phyloP scores from a whole-genome alignment of 2,329 filamentous ascomycete species.

The Nigrospora osmanthi region DNA sequence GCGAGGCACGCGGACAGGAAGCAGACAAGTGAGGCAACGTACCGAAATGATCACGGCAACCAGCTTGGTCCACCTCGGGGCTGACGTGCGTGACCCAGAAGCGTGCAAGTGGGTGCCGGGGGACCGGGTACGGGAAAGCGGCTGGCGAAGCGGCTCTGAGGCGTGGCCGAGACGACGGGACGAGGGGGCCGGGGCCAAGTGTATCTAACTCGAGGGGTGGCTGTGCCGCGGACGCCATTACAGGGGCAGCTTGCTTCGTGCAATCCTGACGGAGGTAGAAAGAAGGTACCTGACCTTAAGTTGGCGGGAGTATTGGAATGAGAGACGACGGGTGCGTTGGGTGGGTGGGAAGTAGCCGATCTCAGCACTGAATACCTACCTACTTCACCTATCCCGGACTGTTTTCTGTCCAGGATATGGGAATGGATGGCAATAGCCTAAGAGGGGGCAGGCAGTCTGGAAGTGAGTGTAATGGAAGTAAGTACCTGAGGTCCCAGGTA shows the following conservation, averaged over 20 bases:
- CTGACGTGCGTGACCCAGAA: conserved; percentile 43
- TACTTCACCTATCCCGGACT: too few species aligned
- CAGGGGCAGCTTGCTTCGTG: neutral
- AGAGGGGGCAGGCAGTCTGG: too few species aligned
- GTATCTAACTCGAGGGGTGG: conserved; percentile 12
- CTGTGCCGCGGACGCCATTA: conserved; percentile 3
- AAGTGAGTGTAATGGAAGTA: too few species aligned
- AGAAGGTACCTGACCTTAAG: too few species aligned
- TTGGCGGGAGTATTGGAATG: too few species aligned
- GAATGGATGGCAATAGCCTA: too few species aligned
- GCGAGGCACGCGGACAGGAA: conserved; percentile 1
- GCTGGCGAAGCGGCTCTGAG: neutral
- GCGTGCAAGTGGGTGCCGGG: conserved; percentile 1
- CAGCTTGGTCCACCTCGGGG: conserved; percentile 38
- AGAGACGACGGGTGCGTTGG: too few species aligned
- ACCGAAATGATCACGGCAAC: conserved; percentile 50
- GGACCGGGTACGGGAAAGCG: conserved; percentile 1
- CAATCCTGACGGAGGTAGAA: conserved; percentile 3
- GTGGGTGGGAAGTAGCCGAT: too few species aligned
- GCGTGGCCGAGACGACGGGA: conserved; percentile 10
- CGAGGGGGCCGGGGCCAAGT: conserved; percentile 10
- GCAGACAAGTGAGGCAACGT: conserved; percentile 11
- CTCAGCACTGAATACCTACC: too few species aligned
- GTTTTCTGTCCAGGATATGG: too few species aligned
- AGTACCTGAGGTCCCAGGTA: too few species aligned